Evolutionary conservation across 2,329 filamentous ascomycete genomes (phyloP), one percentile per base, ranked within the genome.

Genomic region (Cladosporium sp.): DNA sequence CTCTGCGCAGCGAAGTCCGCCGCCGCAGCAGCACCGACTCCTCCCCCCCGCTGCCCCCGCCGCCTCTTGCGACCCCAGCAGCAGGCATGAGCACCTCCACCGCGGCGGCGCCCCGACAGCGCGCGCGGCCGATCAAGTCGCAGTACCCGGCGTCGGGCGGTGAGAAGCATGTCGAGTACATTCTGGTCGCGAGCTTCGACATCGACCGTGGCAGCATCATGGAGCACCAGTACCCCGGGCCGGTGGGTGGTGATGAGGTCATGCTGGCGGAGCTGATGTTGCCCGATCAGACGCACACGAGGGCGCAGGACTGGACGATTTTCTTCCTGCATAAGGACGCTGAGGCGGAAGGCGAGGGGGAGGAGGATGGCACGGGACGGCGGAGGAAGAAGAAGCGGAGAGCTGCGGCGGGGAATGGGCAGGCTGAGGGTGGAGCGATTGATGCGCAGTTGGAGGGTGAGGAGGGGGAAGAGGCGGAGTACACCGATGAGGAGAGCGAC

Each of bases 261-360:
- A 97, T 97, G 91, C 73, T 99, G 64, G 93, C 93, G 6, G 93
- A 99, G 74, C 81, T 99, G 64, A 99, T 99, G 93, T 75, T 99
- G 67, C 93, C 93, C 0, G 93, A 99, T 70, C 92, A 97, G 70
- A 90, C 92, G 18, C 93, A 99, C 71, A 84, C 93, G 54, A 83
- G 93, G 34, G 92, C 88, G 64, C 91, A 97, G 71, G 93, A 99
- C 68, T 99, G 93, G 93, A 99, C 93, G 37, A 96, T 97, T 50
- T 99, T 99, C 74, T 99, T 99, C 67, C 69, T 99, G 51, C 93
- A 99, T 73, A 97, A 97, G 68, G 93, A 99, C 68, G 88, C 85
- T 3, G 91, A 83, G 54, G 83, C 86, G 53, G 88, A 92, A 51
- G 91, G 95, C 54, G 87, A 90, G 24, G 80, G 84, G 51, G 86